Evolutionary conservation across 2,329 filamentous ascomycete genomes (phyloP), one percentile per base, ranked within the genome.

Genomic region (Colletotrichum cuscutae): DNA sequence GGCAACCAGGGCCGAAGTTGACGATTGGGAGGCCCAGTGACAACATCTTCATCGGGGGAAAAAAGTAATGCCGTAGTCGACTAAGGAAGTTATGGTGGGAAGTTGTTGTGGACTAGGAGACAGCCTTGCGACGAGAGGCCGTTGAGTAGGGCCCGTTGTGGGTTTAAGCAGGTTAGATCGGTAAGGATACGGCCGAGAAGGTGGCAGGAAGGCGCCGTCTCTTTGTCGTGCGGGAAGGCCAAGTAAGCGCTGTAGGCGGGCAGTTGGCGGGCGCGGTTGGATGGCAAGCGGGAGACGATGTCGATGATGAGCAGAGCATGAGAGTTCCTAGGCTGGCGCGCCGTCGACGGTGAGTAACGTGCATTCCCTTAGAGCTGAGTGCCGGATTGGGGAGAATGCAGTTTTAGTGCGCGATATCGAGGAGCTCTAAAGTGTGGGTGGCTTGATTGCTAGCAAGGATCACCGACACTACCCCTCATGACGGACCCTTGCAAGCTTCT

Each of bases 111-210:
- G 13, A 46, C 66, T 72, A 65, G 24, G 56, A 65, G 66, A 35
- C 60, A 56, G 59, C 54, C 60, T 32, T 70, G 70, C 46, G 64
- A 61, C 32, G 42, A 64, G 49, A 60, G 54, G 66, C 66, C 70
- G 70, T 72, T 72, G 70, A 52, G 49, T 56, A 72, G 54, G 70
- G 56, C 70, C 66, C 70, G 60, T 72, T 72, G 49, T 49, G 66
- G 54, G 56, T 32, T 37, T 56, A 26, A 61, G 32, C 46, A 35
- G 13, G 54, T 63, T 72, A 70, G 70, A 26, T 57, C 56, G 35
- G 32, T 70, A 57, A 70, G 66, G 54, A 72, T 72, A 72, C 70
- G 70, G 70, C 70, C 70, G 70, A 65, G 46, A 72, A 62, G 37
- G 46, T 72, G 66, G 35, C 60, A 70, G 66, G 60, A 72, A 60